phyloP scores from a whole-genome alignment of 345 rosid genomes.

The rapeseed (Brassica napus) region Da-Ae NC_063444.1:50266001-50266500 shows the following conservation, averaged over 20 bases:
- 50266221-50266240: slow-evolving; percentile 84
- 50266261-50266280: slow-evolving; percentile 68
- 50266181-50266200: slow-evolving; percentile 63
- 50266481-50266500: slow-evolving; percentile 57
- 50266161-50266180: slow-evolving; percentile 70
- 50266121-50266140: slow-evolving; percentile 59
- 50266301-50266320: slow-evolving; percentile 93
- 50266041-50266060: slow-evolving; percentile 12
- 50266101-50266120: slow-evolving; percentile 28
- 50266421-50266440: slow-evolving; percentile 88
- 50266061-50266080: slow-evolving; percentile 27
- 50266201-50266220: slow-evolving; percentile 70
- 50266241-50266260: slow-evolving; percentile 64
- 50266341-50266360: slow-evolving; percentile 99
- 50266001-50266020: too few relatives aligned
- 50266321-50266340: slow-evolving; percentile 89
- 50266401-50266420: slow-evolving; percentile 99
- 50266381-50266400: slow-evolving; percentile 88
- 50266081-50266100: slow-evolving; percentile 24
- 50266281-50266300: slow-evolving; percentile 94
- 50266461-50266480: slow-evolving; percentile 96
- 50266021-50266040: slow-evolving; percentile 5
- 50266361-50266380: slow-evolving; percentile 99
- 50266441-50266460: slow-evolving; percentile 92
- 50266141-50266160: slow-evolving; percentile 54